A percentile compares a stretch with the other conserved stretches of the same genome.
Evolutionary conservation across 2,329 filamentous ascomycete species (phyloP).

Genomic region (Kalaharituber pfeilii): DNA sequence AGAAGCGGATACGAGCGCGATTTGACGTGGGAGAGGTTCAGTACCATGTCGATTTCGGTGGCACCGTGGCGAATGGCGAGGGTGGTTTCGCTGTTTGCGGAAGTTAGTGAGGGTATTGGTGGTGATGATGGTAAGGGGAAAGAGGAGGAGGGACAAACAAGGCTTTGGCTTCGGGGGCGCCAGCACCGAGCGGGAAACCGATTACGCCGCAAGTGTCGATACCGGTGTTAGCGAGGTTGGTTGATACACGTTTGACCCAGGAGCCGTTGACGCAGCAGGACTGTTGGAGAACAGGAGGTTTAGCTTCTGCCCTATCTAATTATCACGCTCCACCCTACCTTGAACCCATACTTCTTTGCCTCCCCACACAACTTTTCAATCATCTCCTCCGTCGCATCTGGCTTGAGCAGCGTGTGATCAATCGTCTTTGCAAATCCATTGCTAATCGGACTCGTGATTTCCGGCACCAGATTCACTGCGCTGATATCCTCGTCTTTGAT

Average conservation of each 20-base stretch:
- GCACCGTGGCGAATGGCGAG: slow-evolving; percentile 21
- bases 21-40: slow-evolving; percentile 20
- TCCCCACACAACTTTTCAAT: slow-evolving; percentile 20
- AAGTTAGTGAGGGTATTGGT: neutral
- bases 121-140: neutral
- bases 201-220: slow-evolving; percentile 18
- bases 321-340: neutral
- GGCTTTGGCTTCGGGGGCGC: slow-evolving; percentile 18
- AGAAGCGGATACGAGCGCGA: slow-evolving; percentile 15
- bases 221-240: slow-evolving; percentile 10
- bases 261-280: slow-evolving; percentile 21
- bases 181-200: slow-evolving; percentile 21
- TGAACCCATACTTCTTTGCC: slow-evolving; percentile 4
- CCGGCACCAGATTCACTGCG: slow-evolving; percentile 8
- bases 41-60: slow-evolving; percentile 22
- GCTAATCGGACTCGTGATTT: slow-evolving; percentile 13
- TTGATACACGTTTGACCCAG: slow-evolving; percentile 16
- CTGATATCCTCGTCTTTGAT: slow-evolving; percentile 3
- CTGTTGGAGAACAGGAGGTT: slow-evolving; percentile 6
- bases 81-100: slow-evolving; percentile 16
- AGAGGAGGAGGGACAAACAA: slow-evolving; percentile 11
- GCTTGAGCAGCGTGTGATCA: slow-evolving; percentile 21
- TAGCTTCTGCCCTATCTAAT: neutral
- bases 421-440: slow-evolving; percentile 14
- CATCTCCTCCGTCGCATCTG: slow-evolving; percentile 18